A percentile compares a stretch with the other conserved stretches of the same genome.
These are phyloP conservation scores for Mrakia hoshinonis DNA, from an alignment of 768 basidiomycete species.

Conservation along the genomic window DNA sequence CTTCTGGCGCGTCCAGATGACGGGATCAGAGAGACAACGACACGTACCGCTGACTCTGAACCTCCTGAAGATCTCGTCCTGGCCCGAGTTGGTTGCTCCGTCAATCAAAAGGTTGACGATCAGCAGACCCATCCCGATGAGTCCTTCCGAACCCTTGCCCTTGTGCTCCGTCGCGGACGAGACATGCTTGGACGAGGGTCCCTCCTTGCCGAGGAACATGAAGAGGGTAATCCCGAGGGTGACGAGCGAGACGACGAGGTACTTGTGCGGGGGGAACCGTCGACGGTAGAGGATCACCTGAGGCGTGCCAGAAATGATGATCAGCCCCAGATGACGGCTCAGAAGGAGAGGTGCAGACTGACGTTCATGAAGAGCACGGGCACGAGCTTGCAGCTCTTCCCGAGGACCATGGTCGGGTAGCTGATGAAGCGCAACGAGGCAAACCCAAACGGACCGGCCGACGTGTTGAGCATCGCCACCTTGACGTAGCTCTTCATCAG, in stretches of 20 bases:
- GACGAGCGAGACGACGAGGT: slow-evolving; percentile 87
- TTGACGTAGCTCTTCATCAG: slow-evolving; percentile 65
- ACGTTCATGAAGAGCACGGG: slow-evolving; percentile 88
- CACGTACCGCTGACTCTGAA: slow-evolving; percentile 24
- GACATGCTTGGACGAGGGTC: slow-evolving; percentile 22
- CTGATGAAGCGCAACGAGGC: slow-evolving; percentile 89
- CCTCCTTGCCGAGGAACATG: slow-evolving; percentile 57
- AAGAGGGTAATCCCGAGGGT: slow-evolving; percentile 84
- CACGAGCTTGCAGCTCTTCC: slow-evolving; percentile 89
- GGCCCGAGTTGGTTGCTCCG: slow-evolving; percentile 88
- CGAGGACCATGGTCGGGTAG: slow-evolving; percentile 97
- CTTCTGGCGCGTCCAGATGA: neutral
- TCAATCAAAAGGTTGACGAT: slow-evolving; percentile 82
- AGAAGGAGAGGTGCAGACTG: neutral
- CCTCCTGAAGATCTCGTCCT: slow-evolving; percentile 77
- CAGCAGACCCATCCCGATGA: slow-evolving; percentile 66
- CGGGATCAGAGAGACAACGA: neutral
- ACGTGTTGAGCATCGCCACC: slow-evolving; percentile 76
- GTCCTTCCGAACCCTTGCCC: slow-evolving; percentile 22
- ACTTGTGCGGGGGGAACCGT: slow-evolving; percentile 85
- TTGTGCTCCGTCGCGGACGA: slow-evolving; percentile 3
- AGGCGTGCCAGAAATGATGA: neutral
- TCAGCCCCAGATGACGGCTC: neutral
- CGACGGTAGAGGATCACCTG: slow-evolving; percentile 76
- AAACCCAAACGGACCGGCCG: slow-evolving; percentile 92